Evolutionary conservation across 768 basidiomycete species (phyloP).

Genomic region (Solioccasus polychromus): DNA sequence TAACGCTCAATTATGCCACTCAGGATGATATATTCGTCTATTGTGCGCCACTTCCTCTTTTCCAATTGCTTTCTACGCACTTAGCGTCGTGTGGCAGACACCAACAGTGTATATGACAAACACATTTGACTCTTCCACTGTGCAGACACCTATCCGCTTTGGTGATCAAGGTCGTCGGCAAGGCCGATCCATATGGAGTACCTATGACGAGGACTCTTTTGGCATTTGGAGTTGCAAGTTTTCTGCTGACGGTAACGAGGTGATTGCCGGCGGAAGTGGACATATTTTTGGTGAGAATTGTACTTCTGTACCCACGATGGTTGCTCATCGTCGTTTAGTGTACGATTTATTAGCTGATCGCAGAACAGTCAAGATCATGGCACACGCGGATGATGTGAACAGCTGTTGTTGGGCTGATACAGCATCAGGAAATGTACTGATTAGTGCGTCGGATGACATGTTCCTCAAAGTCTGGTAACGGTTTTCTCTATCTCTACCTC

Average conservation of each 20-base stretch:
- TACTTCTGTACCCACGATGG: not conserved
- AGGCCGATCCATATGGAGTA: slow-evolving; percentile 31
- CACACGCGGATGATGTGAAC: slow-evolving; percentile 90
- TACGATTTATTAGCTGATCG: slow-evolving; percentile 84
- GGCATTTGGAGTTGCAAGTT: slow-evolving; percentile 95
- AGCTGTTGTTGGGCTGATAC: slow-evolving; percentile 96
- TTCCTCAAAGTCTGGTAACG: slow-evolving; percentile 94
- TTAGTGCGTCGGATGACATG: slow-evolving; percentile 93
- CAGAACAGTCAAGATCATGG: slow-evolving; percentile 81
- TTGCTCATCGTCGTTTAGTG: slow-evolving; percentile 43
- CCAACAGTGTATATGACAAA: slow-evolving; percentile 74
- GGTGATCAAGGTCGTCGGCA: slow-evolving; percentile 43
- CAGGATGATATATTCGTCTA: slow-evolving; percentile 92
- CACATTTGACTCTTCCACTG: slow-evolving; percentile 57
- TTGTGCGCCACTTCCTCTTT: slow-evolving; percentile 41
- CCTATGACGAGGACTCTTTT: slow-evolving; percentile 45
- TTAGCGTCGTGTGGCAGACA: slow-evolving; percentile 41
- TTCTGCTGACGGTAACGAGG: slow-evolving; percentile 93
- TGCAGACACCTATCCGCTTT: slow-evolving; percentile 63
- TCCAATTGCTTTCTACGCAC: not conserved
- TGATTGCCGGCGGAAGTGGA: slow-evolving; percentile 88
- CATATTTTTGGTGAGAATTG: slow-evolving; percentile 63
- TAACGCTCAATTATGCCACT: slow-evolving; percentile 3
- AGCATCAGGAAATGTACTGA: slow-evolving; percentile 87
- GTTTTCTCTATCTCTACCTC: not conserved